Evolutionary conservation across 306 rosid species (phyloP).

Genomic region (Vachellia collinsii): DNA sequence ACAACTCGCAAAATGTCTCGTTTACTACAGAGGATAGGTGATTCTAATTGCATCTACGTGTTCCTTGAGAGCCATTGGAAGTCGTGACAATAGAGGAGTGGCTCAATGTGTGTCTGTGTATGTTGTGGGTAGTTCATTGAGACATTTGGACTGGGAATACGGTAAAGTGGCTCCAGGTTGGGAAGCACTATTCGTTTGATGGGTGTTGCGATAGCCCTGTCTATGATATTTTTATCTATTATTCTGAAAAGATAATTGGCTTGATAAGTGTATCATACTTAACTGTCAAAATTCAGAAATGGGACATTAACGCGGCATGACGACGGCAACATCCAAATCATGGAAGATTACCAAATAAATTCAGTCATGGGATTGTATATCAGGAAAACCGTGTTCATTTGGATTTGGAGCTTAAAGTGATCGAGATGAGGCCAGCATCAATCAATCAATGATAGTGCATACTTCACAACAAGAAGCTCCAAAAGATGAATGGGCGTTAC

Average conservation of each 20-base stretch:
- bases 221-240: background rate
- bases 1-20: background rate
- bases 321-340: background rate
- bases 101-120: background rate
- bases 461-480: conserved; percentile 39
- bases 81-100: background rate
- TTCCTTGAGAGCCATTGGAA: background rate
- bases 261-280: background rate
- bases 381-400: conserved; percentile 38
- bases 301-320: conserved; percentile 31
- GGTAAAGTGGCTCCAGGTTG: background rate
- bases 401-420: conserved; percentile 29
- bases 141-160: too few relatives aligned
- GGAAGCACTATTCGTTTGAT: background rate
- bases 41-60: background rate
- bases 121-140: background rate
- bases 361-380: conserved; percentile 39
- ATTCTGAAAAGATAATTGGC: background rate
- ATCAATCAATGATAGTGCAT: conserved; percentile 33
- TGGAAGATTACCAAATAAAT: conserved; percentile 32
- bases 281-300: conserved; percentile 48
- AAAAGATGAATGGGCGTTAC: conserved; percentile 38
- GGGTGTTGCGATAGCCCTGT: background rate
- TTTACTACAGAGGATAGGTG: background rate
- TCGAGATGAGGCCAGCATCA: conserved; percentile 36